Evolutionary conservation across 305 asterid genomes (phyloP).

Genomic region (Fraxinus ornus): DNA sequence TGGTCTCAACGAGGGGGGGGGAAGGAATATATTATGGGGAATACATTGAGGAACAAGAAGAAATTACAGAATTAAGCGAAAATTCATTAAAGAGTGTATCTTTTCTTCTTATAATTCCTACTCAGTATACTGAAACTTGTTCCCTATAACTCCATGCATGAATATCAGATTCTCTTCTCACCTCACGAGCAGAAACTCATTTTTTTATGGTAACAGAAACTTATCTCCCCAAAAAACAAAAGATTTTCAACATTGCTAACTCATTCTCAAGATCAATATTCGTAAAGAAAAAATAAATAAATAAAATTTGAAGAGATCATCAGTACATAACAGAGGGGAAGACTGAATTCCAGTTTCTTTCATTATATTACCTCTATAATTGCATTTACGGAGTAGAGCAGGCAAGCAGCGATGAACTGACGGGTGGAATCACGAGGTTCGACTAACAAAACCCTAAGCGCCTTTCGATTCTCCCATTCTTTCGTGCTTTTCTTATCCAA

Average conservation of each 20-base stretch:
- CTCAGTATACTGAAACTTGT: not conserved
- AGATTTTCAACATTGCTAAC: not conserved
- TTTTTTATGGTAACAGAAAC: not conserved
- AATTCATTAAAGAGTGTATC: not conserved
- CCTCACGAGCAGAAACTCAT: not conserved
- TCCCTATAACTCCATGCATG: not conserved
- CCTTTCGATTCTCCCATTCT: not conserved
- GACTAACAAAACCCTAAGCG: not conserved
- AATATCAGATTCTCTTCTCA: not conserved
- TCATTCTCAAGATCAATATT: not conserved
- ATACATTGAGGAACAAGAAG: not conserved
- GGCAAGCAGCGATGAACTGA: not conserved
- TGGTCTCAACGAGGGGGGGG: not conserved
- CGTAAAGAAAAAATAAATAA: no score
- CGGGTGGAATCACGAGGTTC: not conserved
- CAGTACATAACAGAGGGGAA: not conserved
- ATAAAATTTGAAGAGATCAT: not conserved
- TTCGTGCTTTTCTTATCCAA: not conserved
- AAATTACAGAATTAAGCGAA: not conserved
- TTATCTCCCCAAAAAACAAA: not conserved
- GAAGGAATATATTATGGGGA: not conserved
- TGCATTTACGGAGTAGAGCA: constrained; percentile 1
- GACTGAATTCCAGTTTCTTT: no score
- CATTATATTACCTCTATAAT: not conserved
- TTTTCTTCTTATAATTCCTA: not conserved